phyloP scores from a whole-genome alignment of 2,329 filamentous ascomycete genomes.

The Colletotrichum siamense region DNA sequence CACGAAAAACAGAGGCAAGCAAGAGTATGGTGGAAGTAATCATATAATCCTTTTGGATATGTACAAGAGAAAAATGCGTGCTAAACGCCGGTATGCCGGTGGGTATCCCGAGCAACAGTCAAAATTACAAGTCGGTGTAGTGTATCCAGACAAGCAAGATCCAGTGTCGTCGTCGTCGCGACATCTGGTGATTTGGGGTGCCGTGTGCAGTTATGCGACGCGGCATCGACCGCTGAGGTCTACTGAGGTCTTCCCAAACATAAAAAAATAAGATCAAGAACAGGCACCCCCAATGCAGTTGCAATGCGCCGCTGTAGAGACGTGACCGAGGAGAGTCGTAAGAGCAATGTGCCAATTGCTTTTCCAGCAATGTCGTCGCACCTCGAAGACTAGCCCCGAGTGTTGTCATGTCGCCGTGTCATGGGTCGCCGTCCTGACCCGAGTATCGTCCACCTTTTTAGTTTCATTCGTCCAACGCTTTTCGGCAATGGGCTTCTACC shows the following conservation, averaged over 20 bases:
- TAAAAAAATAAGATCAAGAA: background rate
- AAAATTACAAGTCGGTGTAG: constrained; percentile 16
- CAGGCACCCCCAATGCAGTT: constrained; percentile 6
- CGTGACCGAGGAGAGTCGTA: constrained; percentile 12
- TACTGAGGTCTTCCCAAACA: background rate
- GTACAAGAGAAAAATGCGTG: constrained; percentile 15
- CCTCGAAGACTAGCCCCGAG: constrained; percentile 13
- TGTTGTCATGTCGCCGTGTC: constrained; percentile 14
- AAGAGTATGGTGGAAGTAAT: background rate
- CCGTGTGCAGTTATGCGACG: background rate
- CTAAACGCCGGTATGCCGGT: background rate
- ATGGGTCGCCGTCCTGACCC: constrained; percentile 4
- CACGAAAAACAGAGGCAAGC: background rate
- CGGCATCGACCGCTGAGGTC: background rate
- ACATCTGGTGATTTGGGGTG: background rate
- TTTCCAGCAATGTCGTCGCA: constrained; percentile 8
- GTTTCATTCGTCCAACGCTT: background rate
- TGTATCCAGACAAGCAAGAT: constrained; percentile 9
- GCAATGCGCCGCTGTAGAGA: constrained; percentile 10
- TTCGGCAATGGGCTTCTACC: background rate
- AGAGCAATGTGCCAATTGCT: constrained; percentile 15
- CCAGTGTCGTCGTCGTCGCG: background rate
- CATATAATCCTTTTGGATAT: constrained; percentile 19
- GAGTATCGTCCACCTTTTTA: background rate
- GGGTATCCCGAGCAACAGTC: constrained; percentile 7